A percentile compares a stretch with the other conserved stretches of the same genome.
These are phyloP conservation scores for Helianthus tuberosus DNA, from an alignment of 129 eudicot species.

Conservation along the genomic window DNA sequence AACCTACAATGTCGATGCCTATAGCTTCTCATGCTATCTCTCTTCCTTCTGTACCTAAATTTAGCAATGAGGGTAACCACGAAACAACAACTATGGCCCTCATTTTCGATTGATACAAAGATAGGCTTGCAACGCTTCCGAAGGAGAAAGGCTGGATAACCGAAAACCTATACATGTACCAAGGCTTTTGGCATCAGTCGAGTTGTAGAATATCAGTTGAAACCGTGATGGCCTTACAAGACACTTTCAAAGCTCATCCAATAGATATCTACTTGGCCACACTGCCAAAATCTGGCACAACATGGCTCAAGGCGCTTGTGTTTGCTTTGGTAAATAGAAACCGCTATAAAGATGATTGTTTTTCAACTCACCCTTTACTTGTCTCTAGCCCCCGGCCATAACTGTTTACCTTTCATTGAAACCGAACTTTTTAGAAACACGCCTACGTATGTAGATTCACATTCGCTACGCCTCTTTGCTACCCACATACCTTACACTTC, in stretches of 20 bases:
- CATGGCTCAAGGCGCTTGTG: constrained; percentile 42
- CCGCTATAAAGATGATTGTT: neutral
- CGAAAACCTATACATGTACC: constrained; percentile 18
- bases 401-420: constrained; percentile 28
- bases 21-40: neutral
- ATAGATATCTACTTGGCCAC: constrained; percentile 33
- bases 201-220: constrained; percentile 14
- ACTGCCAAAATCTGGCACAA: constrained; percentile 33
- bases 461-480: constrained; percentile 23
- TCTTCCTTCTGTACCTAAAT: neutral
- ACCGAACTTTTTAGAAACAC: constrained; percentile 3
- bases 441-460: constrained; percentile 18
- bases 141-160: constrained; percentile 25
- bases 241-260: constrained; percentile 27
- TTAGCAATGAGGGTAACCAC: neutral
- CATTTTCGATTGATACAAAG: constrained; percentile 8
- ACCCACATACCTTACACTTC: constrained; percentile 31
- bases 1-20: constrained; percentile 12
- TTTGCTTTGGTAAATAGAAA: constrained; percentile 34
- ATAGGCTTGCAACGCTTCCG: constrained; percentile 23
- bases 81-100: neutral
- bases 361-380: constrained; percentile 29
- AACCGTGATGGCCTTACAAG: constrained; percentile 24
- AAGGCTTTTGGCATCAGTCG: constrained; percentile 33
- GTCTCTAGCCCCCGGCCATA: constrained; percentile 22